These are phyloP conservation scores for Sporothrix curviconia DNA, from an alignment of 2,329 filamentous ascomycete species.

Conservation along the genomic window DNA sequence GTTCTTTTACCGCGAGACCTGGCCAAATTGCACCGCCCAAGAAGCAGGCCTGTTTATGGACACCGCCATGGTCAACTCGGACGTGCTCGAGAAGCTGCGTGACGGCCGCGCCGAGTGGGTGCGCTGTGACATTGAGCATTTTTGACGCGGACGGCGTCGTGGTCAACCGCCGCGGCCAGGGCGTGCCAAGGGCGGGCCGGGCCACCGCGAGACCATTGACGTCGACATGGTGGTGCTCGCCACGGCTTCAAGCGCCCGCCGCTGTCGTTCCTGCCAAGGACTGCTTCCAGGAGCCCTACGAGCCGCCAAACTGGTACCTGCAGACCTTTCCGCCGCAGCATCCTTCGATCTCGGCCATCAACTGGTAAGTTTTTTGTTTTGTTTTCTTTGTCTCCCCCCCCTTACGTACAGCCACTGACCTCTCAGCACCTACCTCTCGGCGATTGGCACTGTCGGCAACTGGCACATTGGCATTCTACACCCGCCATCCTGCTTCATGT, in stretches of 20 bases:
- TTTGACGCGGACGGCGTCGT: constrained; percentile 57
- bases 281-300: constrained; percentile 66
- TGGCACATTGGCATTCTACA: constrained; percentile 90
- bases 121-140: constrained; percentile 67
- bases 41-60: constrained; percentile 70
- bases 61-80: constrained; percentile 82
- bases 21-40: constrained; percentile 64
- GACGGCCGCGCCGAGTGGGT: constrained; percentile 69
- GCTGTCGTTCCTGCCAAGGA: constrained; percentile 66
- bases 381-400: not conserved
- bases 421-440: constrained; percentile 68
- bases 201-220: constrained; percentile 56
- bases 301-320: constrained; percentile 80
- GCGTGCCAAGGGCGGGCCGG: constrained; percentile 70
- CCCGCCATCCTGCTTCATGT: constrained; percentile 79
- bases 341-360: constrained; percentile 69
- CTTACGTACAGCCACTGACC: too few species aligned
- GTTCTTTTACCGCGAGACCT: constrained; percentile 76
- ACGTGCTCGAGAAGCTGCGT: constrained; percentile 70
- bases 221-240: constrained; percentile 78
- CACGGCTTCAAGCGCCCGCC: constrained; percentile 73
- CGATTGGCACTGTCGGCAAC: constrained; percentile 76
- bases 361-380: constrained; percentile 36
- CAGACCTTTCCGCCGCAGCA: constrained; percentile 76
- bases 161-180: constrained; percentile 65